phyloP scores from a whole-genome alignment of 495 filamentous ascomycete genomes.

The Lepidopterella palustris region DNA sequence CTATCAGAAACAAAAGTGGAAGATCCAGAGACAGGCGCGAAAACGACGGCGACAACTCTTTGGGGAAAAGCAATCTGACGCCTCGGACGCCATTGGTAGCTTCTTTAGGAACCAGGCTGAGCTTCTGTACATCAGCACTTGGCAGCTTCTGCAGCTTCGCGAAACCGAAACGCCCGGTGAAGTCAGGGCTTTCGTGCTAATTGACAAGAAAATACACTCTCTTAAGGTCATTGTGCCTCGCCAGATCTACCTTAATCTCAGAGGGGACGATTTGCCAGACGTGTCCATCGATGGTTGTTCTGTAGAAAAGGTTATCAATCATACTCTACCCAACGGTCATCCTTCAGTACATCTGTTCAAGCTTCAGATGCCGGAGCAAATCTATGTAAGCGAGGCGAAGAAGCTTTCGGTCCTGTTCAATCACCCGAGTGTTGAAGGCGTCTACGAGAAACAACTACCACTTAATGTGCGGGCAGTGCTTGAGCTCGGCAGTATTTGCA shows the following conservation, averaged over 20 bases:
- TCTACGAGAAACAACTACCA: slow-evolving; percentile 91
- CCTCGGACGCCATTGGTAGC: slow-evolving; percentile 68
- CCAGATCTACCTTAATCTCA: slow-evolving; percentile 86
- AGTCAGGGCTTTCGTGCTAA: slow-evolving; percentile 82
- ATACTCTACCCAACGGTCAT: slow-evolving; percentile 92
- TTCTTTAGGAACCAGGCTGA: slow-evolving; percentile 90
- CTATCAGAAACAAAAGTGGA: slow-evolving; percentile 99
- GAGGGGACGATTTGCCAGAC: slow-evolving; percentile 76
- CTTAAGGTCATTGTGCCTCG: slow-evolving; percentile 86
- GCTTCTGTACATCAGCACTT: slow-evolving; percentile 78
- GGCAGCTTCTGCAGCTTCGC: slow-evolving; percentile 87
- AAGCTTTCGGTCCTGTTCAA: slow-evolving; percentile 79
- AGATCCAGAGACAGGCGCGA: slow-evolving; percentile 89
- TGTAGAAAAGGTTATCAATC: slow-evolving; percentile 77
- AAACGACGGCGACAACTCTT: slow-evolving; percentile 85
- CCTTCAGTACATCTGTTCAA: slow-evolving; percentile 91
- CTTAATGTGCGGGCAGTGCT: slow-evolving; percentile 77
- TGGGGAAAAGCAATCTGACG: slow-evolving; percentile 68
- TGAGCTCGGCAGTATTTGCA: slow-evolving; percentile 86
- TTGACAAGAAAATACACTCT: slow-evolving; percentile 81
- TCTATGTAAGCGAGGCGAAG: slow-evolving; percentile 73
- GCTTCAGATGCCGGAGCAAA: slow-evolving; percentile 79
- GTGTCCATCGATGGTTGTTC: slow-evolving; percentile 80
- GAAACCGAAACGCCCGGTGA: slow-evolving; percentile 75
- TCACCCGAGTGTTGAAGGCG: slow-evolving; percentile 90